Evolutionary conservation across 306 rosid species (phyloP), one percentile per base, ranked within the genome.

Genomic region (Citrullus amarus): DNA sequence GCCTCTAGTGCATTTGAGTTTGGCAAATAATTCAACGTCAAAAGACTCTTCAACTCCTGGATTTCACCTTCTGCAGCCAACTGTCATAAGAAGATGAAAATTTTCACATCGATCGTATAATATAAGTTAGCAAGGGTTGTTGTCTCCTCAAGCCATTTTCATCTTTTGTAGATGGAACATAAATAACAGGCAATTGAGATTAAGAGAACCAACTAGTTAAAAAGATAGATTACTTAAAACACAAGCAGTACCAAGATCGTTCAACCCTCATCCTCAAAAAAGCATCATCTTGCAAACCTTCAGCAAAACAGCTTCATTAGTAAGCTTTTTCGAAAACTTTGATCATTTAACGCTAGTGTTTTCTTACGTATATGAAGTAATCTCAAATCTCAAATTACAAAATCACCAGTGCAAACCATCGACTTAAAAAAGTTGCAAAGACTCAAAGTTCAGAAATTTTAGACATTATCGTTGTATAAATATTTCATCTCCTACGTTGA

Each of bases 21-120:
- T 66, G 79, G 75, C 70, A 80, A 57, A 81, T 85, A 57, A 82
- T 86, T 88, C 44, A 44, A 80, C 66, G 30, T 54, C 22, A 51
- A 58, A 58, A 58, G 78, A 79, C 79, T 78, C 76, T 86, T 89
- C 75, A 93, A 84, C 72, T 28, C 56, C 65, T 85, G 86, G 84
- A 92, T 88, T 85, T 94, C 87, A 63, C 73, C 32, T 63, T 85
- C 79, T 54, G 92, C 87, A 58, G 65, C 80, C 65, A 55, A 66
- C 93, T 89, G 82, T 46, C 79, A 84, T 50, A 55, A 53, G 59
- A 83, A 81, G 41, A 81, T 28, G 30, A 39, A 34, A 84, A 73
- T 67, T 76, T 54, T 79, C 54, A 13, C 50, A 80, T 83, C 51
- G 54, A 77, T 48, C 74, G 75, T 34, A 41, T 12, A n/a, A 80